Conservation (phyloP, 2,329 filamentous ascomycete genomes). For the Fusarium sp. region DNA sequence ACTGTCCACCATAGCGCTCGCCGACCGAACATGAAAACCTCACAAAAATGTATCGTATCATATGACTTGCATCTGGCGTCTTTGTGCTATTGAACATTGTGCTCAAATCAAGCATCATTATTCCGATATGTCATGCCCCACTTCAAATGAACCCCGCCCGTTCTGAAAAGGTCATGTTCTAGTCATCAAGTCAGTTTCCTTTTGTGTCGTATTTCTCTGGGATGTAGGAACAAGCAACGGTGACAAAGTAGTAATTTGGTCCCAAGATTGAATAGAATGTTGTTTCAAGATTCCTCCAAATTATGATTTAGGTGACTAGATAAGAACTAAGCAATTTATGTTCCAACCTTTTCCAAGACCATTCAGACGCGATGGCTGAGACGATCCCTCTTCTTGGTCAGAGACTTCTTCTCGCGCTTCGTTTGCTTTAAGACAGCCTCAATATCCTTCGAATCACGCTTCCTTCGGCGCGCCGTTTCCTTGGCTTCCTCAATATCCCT, state of each 20-base stretch:
- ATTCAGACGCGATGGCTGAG: not conserved
- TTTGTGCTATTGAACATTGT: not conserved
- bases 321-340: fast-evolving
- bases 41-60: too few species aligned
- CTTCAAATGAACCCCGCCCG: fast-evolving
- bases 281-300: fast-evolving
- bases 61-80: not conserved
- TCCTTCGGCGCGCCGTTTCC: fast-evolving
- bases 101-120: not conserved
- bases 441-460: not conserved
- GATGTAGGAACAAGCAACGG: not conserved
- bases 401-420: not conserved
- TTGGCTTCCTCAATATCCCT: not conserved
- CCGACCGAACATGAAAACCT: fast-evolving
- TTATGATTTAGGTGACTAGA: fast-evolving
- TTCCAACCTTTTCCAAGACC: too few species aligned
- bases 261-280: not conserved
- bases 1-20: fast-evolving
- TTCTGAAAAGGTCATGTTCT: not conserved
- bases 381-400: not conserved
- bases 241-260: not conserved
- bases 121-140: not conserved
- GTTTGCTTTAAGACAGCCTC: not conserved
- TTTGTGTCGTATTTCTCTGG: fast-evolving
- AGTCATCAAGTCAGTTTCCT: too few species aligned